Base-by-base conservation (phyloP, 2,329 filamentous ascomycete species). In the Exutisphaerella laricina region DNA sequence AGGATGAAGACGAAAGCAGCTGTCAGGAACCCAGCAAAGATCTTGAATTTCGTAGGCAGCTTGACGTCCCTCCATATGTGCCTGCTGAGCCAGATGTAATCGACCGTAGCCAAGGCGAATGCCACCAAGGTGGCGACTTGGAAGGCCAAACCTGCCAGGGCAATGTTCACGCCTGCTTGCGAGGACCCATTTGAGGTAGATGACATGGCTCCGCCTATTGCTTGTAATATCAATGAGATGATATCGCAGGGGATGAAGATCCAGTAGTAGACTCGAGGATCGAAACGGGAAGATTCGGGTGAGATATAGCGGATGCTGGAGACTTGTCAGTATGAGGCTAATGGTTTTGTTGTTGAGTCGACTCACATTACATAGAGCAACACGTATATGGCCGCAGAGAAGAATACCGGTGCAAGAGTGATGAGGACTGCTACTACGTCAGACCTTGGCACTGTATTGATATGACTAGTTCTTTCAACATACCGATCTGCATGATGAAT, bases 381-480 rank as follows among this genome's bases (percentile, higher is more conserved):
- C 39, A 85, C 65, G 56, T 85, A 85, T 29, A 84, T 72, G 1
- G 72, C 77, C 1, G 78, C 80, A 6, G 78, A 73, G 58, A 83
- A 69, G 57, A 83, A 84, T 1, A 79, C 79, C 0, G 82, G 80
- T 0, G 70, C 80, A 45, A 84, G 73, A 3, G 80, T 84, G 43
- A 85, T 67, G 50, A 73, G 77, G 56, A 50, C 48, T 76, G 71
- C 26, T 3, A 29, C 3, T 3, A 2, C n/a, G 25, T 20, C 20
- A 20, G 20, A 17, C 5, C 14, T 3, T 17, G 6, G 23, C 12
- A 26, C 23, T 12, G 23, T 26, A 6, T 12, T 12, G 23, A 7
- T 17, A 6, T 17, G 7, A 6, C 32, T 17, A 34, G 23, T n/a
- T 32, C 14, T n/a, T 32, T 5, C 7, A 32, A 40, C 30, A 43